Evolutionary conservation across 2,329 filamentous ascomycete species (phyloP).

Genomic region (Fusarium mundagurra): DNA sequence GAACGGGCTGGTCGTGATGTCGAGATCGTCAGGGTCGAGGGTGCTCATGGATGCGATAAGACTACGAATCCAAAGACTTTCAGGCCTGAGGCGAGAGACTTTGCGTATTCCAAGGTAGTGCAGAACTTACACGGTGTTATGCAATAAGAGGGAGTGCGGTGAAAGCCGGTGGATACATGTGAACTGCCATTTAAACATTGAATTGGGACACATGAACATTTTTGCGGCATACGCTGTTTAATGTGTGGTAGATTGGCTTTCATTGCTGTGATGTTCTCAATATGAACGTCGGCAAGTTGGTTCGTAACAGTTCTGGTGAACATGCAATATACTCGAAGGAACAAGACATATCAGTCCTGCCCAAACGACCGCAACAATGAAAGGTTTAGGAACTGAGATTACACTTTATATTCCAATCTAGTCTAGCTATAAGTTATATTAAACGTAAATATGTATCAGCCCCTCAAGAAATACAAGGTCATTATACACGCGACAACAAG

Average conservation of each 20-base stretch:
- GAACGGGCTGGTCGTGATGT: background rate
- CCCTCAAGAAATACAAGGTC: background rate
- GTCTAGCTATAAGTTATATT: accelerated
- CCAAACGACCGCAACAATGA: background rate
- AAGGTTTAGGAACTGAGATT: background rate
- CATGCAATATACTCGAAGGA: background rate
- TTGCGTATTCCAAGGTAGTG: slow-evolving; percentile 7
- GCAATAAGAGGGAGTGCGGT: background rate
- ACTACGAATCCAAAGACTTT: background rate
- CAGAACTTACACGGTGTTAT: background rate
- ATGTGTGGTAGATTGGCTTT: accelerated
- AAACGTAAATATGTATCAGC: too few species aligned
- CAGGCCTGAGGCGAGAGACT: slow-evolving; percentile 1
- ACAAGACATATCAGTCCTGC: background rate
- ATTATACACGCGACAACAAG: background rate
- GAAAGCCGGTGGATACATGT: background rate
- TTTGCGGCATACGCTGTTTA: background rate
- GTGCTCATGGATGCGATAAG: slow-evolving; percentile 41
- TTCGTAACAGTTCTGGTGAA: background rate
- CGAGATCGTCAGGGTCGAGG: slow-evolving; percentile 21
- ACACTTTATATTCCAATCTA: accelerated
- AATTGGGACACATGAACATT: background rate
- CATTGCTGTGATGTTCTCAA: accelerated
- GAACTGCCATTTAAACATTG: background rate
- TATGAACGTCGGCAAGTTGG: background rate